phyloP scores from a whole-genome alignment of 768 basidiomycete species.

The Gymnopilus dilepis region DNA sequence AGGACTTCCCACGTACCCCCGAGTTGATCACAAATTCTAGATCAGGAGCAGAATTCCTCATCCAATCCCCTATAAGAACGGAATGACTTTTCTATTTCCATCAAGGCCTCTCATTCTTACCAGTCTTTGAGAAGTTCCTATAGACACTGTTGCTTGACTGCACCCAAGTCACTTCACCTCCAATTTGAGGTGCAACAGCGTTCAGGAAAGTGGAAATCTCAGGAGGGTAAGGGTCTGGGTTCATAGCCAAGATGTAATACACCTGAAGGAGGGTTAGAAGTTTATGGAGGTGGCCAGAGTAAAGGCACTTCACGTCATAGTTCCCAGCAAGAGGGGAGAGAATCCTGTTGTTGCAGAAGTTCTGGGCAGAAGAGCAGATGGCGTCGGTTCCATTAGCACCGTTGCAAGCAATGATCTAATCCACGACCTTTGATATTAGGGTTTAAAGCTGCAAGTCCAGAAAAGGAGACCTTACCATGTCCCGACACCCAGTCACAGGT shows the following conservation, averaged over 20 bases:
- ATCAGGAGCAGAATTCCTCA: conserved; percentile 53
- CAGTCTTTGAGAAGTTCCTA: conserved; percentile 29
- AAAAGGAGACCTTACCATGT: conserved; percentile 38
- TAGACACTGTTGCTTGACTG: conserved; percentile 48
- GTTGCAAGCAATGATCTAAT: conserved; percentile 56
- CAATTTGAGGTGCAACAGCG: conserved; percentile 41
- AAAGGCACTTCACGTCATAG: conserved; percentile 48
- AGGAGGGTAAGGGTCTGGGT: conserved; percentile 57
- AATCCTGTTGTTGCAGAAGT: conserved; percentile 61
- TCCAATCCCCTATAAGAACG: conserved; percentile 54
- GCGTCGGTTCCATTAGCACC: conserved; percentile 41
- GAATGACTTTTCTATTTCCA: too few relatives aligned
- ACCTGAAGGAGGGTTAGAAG: conserved; percentile 24
- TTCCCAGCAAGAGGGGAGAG: conserved; percentile 58
- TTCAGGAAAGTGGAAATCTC: conserved; percentile 38
- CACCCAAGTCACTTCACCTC: conserved; percentile 49
- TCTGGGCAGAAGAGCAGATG: conserved; percentile 61
- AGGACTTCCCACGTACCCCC: conserved; percentile 40
- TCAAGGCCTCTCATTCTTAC: too few relatives aligned
- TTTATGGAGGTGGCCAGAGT: background rate
- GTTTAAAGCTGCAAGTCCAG: background rate
- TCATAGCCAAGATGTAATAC: conserved; percentile 49
- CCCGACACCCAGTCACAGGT: conserved; percentile 51
- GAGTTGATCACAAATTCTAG: conserved; percentile 64
- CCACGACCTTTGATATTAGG: too few relatives aligned